Conservation (phyloP, 192 early-diverging fungal genomes). For the Dissophora globulifera region DNA sequence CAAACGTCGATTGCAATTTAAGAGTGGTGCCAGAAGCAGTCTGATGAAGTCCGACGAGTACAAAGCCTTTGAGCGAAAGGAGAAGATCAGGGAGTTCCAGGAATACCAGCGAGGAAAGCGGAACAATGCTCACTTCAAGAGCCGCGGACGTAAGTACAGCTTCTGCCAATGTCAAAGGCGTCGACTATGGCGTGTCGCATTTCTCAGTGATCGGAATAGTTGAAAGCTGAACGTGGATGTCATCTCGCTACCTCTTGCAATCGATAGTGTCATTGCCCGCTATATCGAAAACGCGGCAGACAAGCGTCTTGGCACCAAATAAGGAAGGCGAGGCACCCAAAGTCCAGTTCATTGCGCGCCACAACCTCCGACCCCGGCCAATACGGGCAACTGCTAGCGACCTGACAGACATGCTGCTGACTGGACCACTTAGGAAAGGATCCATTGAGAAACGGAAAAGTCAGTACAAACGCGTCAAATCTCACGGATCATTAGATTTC, state of each 20-base stretch:
- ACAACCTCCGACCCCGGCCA: constrained; percentile 30
- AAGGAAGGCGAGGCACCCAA: constrained; percentile 34
- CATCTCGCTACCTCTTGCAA: not conserved
- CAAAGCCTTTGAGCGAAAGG: constrained; percentile 26
- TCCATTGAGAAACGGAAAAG: constrained; percentile 32
- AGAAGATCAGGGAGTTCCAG: constrained; percentile 28
- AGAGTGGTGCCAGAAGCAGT: constrained; percentile 31
- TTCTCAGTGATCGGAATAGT: too few relatives aligned
- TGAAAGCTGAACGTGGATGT: not conserved
- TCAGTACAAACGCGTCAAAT: constrained; percentile 37
- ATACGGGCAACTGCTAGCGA: not conserved
- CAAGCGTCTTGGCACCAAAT: not conserved
- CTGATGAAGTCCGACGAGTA: constrained; percentile 27
- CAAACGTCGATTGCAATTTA: constrained; percentile 46
- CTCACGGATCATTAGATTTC: constrained; percentile 30
- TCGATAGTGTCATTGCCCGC: constrained; percentile 39
- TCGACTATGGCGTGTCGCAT: too few relatives aligned
- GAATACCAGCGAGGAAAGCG: constrained; percentile 40
- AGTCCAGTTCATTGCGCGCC: constrained; percentile 30
- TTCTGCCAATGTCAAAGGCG: too few relatives aligned
- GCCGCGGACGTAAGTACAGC: constrained; percentile 34
- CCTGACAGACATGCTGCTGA: not conserved
- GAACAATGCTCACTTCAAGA: constrained; percentile 32
- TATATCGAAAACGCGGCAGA: constrained; percentile 38
- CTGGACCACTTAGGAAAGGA: not conserved